Evolutionary conservation across 73 alveolate species (phyloP).

Genomic region (Stentor coeruleus): DNA sequence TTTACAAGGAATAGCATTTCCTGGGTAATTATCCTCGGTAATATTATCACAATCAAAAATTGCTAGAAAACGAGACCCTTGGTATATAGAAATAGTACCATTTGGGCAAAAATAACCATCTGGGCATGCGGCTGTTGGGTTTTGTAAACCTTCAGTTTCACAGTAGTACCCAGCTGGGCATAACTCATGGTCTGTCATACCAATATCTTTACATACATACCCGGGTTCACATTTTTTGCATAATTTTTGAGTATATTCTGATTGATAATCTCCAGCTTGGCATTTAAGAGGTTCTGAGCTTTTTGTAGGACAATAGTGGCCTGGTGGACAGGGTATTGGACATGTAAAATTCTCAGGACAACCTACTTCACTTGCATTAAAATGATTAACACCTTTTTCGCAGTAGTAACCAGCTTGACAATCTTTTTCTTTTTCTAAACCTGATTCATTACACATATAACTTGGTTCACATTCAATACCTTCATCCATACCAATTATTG

Average conservation of each 20-base stretch:
- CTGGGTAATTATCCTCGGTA: neutral
- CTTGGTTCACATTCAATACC: neutral
- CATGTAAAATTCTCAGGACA: neutral
- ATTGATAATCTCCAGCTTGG: neutral
- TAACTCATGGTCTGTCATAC: neutral
- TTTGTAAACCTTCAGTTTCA: neutral
- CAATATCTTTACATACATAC: neutral
- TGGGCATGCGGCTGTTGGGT: neutral
- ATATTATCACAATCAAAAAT: neutral
- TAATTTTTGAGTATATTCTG: neutral
- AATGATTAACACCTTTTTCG: neutral
- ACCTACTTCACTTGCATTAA: too few species aligned
- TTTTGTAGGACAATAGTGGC: neutral
- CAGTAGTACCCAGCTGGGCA: conserved; percentile 25
- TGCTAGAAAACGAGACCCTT: neutral
- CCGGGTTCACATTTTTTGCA: neutral
- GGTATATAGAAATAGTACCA: neutral
- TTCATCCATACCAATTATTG: neutral
- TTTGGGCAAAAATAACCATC: neutral
- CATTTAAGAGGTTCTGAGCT: neutral
- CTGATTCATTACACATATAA: neutral
- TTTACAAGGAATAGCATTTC: neutral
- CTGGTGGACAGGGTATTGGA: conserved; percentile 11
- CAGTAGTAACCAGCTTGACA: conserved; percentile 2
- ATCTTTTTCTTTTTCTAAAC: neutral